Base-by-base conservation (phyloP, 1,284 basidiomycete genomes). In the Xerocomus minutiporus region DNA sequence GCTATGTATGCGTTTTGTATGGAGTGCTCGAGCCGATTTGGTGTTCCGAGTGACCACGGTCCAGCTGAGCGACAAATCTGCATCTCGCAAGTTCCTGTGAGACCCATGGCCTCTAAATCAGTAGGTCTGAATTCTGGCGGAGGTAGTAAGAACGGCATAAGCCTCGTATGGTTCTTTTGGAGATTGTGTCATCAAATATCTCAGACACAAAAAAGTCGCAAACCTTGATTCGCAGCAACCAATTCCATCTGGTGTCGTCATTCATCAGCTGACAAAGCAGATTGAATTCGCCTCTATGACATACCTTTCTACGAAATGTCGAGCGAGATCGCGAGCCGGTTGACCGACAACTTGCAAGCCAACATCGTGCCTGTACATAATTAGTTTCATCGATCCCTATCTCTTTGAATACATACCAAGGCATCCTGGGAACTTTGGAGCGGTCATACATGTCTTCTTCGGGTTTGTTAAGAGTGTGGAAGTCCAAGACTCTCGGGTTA, bases 51-150 rank as follows among this genome's bases (percentile, higher is more conserved):
- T 2, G 93, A 97, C 96, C 96, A 99, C 0, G 93, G 92, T 0
- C 95, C 95, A 20, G 91, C 90, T 9, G 93, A 96, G 15, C 96
- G 85, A 71, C 93, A 97, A 59, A 99, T 93, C 69, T 99, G 96
- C 62, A 97, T 80, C 70, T 99, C 97, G 67, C 95, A 97, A 0
- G 96, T 98, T 12, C 97, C 96, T 4, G 91, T 93, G 41, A 99
- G 78, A 28, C 92, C 90, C 72, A 91, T 79, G 45, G 85, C 80
- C 26, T 83, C 74, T 15, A 99, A 77, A 64, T 99, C 93, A 9
- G 82, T 79, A 4, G 87, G 81, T 59, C 80, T 91, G 68, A 95
- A 98, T 68, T 99, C 97, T 0, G 96, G 84, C 9, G 96, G 91
- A 15, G 97, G 96, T 25, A 98, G 72, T 39, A 99, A 75, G 77